These are phyloP conservation scores for Tetragonia tetragonoides DNA, from an alignment of 148 eudicot genomes.

Conservation along the genomic window DNA sequence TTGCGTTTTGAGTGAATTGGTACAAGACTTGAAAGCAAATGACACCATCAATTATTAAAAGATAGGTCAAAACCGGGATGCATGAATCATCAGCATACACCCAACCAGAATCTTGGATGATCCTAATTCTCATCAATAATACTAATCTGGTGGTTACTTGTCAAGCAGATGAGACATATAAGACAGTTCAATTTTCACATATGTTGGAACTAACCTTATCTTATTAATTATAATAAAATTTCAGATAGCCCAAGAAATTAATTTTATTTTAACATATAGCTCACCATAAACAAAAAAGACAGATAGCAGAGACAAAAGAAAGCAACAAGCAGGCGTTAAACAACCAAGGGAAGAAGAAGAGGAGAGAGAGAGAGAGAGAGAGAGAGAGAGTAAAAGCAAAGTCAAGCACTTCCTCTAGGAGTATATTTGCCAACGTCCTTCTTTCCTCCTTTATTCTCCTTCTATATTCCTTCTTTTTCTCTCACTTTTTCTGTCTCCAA, in stretches of 20 bases:
- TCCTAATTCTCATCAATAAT: neutral
- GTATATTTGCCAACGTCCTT: conserved; percentile 12
- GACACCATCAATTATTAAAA: neutral
- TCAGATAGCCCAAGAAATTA: too few relatives aligned
- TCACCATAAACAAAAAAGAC: neutral
- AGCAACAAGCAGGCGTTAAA: conserved; percentile 10
- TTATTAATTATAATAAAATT: too few relatives aligned
- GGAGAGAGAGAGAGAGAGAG: neutral
- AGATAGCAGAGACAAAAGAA: neutral
- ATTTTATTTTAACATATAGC: too few relatives aligned
- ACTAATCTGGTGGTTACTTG: conserved; percentile 21
- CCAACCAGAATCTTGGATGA: conserved; percentile 6
- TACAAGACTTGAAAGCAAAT: neutral
- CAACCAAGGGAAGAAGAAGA: neutral
- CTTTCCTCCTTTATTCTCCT: conserved; percentile 1
- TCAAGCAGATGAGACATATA: neutral
- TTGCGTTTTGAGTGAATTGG: too few relatives aligned
- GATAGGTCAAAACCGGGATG: neutral
- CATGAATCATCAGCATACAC: conserved; percentile 1
- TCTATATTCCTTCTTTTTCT: neutral
- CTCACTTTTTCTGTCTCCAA: neutral
- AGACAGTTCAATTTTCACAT: conserved; percentile 11
- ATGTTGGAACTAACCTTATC: neutral
- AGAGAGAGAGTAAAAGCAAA: neutral
- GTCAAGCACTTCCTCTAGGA: conserved; percentile 11